These are phyloP conservation scores for Ulmus americana DNA, from an alignment of 331 rosid species.

Conservation along the genomic window DNA sequence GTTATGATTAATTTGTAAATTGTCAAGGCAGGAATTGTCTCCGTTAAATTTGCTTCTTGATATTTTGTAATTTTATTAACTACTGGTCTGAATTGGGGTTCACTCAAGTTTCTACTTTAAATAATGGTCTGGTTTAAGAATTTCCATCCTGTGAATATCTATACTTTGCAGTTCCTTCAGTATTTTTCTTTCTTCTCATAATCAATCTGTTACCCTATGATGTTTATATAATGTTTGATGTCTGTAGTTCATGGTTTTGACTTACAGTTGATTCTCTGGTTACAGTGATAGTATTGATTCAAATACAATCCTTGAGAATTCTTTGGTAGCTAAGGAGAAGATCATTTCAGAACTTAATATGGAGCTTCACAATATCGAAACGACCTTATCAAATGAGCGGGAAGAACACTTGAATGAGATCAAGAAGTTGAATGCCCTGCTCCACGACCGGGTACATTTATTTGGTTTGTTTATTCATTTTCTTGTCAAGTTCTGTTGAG, in stretches of 20 bases:
- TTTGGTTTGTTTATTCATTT: background rate
- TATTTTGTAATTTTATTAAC: no score
- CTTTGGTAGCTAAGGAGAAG: conserved; percentile 89
- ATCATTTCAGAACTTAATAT: conserved; percentile 83
- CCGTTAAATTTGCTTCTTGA: no score
- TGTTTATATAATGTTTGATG: background rate
- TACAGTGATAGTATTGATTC: conserved; percentile 78
- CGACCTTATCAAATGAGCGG: conserved; percentile 71
- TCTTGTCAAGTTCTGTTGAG: no score
- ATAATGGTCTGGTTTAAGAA: background rate
- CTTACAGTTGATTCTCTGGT: conserved; percentile 22
- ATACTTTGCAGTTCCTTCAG: background rate
- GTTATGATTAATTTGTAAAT: no score
- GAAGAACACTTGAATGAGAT: conserved; percentile 75
- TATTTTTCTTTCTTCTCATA: background rate
- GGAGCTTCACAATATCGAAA: conserved; percentile 92
- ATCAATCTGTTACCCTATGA: background rate
- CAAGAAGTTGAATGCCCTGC: conserved; percentile 68
- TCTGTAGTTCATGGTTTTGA: conserved; percentile 13
- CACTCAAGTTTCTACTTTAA: background rate
- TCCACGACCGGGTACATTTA: conserved; percentile 62
- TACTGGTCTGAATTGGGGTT: no score
- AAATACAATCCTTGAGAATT: conserved; percentile 74
- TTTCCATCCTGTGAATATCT: background rate
- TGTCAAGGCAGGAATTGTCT: no score